Conservation (phyloP, 1,139 yeast species). For the Pichia sp. region DNA sequence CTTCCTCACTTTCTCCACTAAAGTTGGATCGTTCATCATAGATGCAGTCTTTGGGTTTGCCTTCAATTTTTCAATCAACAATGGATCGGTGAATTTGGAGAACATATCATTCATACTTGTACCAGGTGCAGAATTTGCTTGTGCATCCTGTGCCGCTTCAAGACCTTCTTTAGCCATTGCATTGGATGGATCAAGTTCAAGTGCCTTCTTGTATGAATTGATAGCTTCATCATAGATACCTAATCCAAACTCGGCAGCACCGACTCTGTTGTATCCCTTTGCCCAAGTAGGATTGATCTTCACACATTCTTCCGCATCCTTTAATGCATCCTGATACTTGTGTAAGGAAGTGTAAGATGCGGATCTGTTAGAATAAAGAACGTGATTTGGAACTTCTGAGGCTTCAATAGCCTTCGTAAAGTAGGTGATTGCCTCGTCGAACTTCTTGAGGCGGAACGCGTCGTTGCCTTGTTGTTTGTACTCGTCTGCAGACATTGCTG, state of each 20-base stretch:
- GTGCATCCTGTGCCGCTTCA: constrained; percentile 49
- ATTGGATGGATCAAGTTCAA: constrained; percentile 74
- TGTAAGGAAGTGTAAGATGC: constrained; percentile 82
- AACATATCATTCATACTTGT: constrained; percentile 75
- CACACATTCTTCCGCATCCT: constrained; percentile 79
- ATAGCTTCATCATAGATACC: constrained; percentile 69
- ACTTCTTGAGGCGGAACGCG: constrained; percentile 84
- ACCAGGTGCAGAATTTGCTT: constrained; percentile 18
- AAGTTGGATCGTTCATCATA: constrained; percentile 78
- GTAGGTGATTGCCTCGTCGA: constrained; percentile 65
- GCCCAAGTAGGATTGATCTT: constrained; percentile 83
- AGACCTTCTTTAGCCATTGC: constrained; percentile 86
- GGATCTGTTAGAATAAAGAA: constrained; percentile 88
- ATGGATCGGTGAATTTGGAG: constrained; percentile 52
- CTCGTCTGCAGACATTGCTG: constrained; percentile 58
- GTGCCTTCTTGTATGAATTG: constrained; percentile 67
- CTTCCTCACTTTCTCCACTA: constrained; percentile 63
- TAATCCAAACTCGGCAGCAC: constrained; percentile 85
- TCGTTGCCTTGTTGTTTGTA: constrained; percentile 82
- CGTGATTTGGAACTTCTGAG: constrained; percentile 76
- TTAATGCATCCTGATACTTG: constrained; percentile 63
- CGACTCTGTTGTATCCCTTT: constrained; percentile 90
- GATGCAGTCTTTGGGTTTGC: constrained; percentile 84
- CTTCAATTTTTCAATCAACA: constrained; percentile 65
- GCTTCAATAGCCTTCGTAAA: constrained; percentile 86